phyloP scores from a whole-genome alignment of 2,329 filamentous ascomycete genomes.

The Aspergillus awamori region DNA sequence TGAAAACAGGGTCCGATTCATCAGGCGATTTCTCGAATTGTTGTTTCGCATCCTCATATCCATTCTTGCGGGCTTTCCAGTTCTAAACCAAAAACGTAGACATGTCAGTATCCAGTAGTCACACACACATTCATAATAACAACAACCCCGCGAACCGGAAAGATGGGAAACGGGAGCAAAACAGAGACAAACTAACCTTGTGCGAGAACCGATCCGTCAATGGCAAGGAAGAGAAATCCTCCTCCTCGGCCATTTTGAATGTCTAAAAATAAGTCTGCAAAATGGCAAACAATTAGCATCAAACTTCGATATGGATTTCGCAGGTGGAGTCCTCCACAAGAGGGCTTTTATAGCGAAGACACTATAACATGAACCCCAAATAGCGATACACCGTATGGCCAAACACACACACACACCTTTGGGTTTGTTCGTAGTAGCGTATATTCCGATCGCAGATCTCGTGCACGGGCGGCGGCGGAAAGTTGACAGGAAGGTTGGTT shows the following conservation, averaged over 20 bases:
- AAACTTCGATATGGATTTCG: not conserved
- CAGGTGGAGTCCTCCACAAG: not conserved
- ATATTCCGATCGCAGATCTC: conserved; percentile 20
- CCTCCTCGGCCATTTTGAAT: conserved; percentile 46
- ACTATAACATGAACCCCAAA: not conserved
- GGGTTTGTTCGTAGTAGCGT: conserved; percentile 12
- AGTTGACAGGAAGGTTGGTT: conserved; percentile 12
- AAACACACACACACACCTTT: conserved; percentile 19
- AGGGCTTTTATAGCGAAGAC: not conserved
- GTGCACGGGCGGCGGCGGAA: conserved; percentile 15
- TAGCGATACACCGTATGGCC: not conserved
- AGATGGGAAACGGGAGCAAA: not conserved
- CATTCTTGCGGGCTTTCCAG: conserved; percentile 96
- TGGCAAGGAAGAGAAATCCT: conserved; percentile 48
- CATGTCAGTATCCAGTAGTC: conserved; percentile 25
- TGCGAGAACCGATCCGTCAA: conserved; percentile 47
- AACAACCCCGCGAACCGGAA: not conserved
- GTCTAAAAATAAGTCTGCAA: conserved; percentile 9
- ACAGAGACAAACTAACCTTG: conserved; percentile 36
- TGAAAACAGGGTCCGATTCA: conserved; percentile 82
- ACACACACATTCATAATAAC: too few relatives aligned
- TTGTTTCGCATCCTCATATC: conserved; percentile 89
- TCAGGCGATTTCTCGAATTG: conserved; percentile 82
- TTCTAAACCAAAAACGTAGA: conserved; percentile 52
- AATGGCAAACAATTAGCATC: conserved; percentile 9